A percentile compares a stretch with the other conserved stretches of the same genome.
phyloP scores from a whole-genome alignment of 352 stramenopile species.

The Phytophthora citricola region DNA sequence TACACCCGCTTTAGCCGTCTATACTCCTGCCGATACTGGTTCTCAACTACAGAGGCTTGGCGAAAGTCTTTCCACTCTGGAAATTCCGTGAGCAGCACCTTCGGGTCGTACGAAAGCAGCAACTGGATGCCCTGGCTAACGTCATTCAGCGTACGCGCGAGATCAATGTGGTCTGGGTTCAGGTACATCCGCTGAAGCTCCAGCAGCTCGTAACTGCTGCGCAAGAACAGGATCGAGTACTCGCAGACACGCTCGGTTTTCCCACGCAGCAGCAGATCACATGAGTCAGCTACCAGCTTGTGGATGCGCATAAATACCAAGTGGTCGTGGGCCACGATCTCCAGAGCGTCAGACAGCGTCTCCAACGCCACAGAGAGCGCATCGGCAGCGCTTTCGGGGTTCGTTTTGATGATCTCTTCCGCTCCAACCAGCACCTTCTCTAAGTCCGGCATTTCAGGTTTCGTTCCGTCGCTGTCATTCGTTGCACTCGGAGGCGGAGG shows the following conservation, averaged over 20 bases:
- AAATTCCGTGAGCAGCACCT: slow-evolving; percentile 87
- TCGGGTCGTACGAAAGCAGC: slow-evolving; percentile 87
- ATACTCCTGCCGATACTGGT: slow-evolving; percentile 90
- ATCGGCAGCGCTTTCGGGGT: slow-evolving; percentile 43
- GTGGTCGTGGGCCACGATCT: slow-evolving; percentile 87
- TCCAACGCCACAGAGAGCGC: slow-evolving; percentile 80
- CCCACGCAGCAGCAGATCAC: slow-evolving; percentile 80
- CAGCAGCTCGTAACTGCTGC: slow-evolving; percentile 87
- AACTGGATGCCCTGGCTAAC: slow-evolving; percentile 92
- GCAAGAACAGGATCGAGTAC: slow-evolving; percentile 89
- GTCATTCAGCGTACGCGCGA: slow-evolving; percentile 92
- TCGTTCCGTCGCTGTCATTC: slow-evolving; percentile 20
- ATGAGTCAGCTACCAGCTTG: slow-evolving; percentile 91
- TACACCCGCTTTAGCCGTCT: slow-evolving; percentile 92
- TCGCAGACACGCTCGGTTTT: slow-evolving; percentile 73
- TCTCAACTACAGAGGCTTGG: slow-evolving; percentile 90
- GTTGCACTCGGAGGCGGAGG: slow-evolving; percentile 35
- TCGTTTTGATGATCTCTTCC: slow-evolving; percentile 70
- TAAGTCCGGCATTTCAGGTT: slow-evolving; percentile 57
- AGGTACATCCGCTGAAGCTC: slow-evolving; percentile 87
- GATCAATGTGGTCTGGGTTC: slow-evolving; percentile 91
- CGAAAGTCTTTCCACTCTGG: slow-evolving; percentile 88
- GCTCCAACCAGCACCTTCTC: slow-evolving; percentile 67
- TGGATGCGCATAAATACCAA: slow-evolving; percentile 91
- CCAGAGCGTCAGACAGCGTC: slow-evolving; percentile 80